Evolutionary conservation across 2,329 filamentous ascomycete species (phyloP), one percentile per base, ranked within the genome.

Genomic region (Fusarium liriodendri): DNA sequence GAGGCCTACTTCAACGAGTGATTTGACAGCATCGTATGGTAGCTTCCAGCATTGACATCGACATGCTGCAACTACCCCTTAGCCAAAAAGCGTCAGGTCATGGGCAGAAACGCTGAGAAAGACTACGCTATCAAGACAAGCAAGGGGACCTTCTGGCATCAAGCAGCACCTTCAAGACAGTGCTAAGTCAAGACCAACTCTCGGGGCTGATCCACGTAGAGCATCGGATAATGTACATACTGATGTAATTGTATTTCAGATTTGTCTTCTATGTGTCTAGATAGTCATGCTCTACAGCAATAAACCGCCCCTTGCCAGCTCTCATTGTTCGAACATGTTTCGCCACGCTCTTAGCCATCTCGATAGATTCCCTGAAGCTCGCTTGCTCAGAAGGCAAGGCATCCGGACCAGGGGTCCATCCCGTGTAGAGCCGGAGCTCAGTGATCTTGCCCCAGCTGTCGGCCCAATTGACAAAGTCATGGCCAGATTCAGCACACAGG

Each of bases 391-490:
- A 79, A 5, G 73, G 76, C 16, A 79, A 72, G 4, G 82, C 80
- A 22, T 84, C 80, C 3, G 82, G 80, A 2, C 76, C 71, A 11
- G 83, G 76, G 1, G 73, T 80, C 74, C 86, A 87, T 1, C 88
- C 88, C 0, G 84, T 83, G 29, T 78, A 82, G 64, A 90, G 81
- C 35, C 85, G 79, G 64, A 90, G 73, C 11, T 80, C 81, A 0
- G 81, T 83, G 4, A 90, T 80, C 78, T 89, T 89, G 29, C 88
- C 86, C 88, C 88, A 90, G 45, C 85, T 82, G 5, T 83, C 83
- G 0, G 80, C 82, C 89, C 89, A 91, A 74, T 91, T 89, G 11
- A 90, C 82, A 40, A 79, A 83, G 63, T 88, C 86, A 40, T 85
- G 83, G 33, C 85, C 85, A 0, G 83, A 84, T 52, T 78, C 73